These are phyloP conservation scores for Hypoxylon sp. DNA, from an alignment of 2,329 filamentous ascomycete species.

Conservation along the genomic window DNA sequence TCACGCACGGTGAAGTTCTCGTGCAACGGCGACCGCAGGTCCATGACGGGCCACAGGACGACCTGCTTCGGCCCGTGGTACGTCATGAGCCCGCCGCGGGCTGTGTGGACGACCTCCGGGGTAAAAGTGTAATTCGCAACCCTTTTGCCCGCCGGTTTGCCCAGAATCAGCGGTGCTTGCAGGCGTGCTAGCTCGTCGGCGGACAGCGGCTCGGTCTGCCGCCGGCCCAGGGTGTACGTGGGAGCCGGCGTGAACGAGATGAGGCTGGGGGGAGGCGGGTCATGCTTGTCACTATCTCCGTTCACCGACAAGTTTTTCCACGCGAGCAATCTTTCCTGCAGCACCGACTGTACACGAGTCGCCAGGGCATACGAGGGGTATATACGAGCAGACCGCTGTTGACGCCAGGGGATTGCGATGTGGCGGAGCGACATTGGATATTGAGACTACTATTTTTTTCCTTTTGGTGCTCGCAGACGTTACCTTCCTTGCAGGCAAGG, in stretches of 20 bases:
- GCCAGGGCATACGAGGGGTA: slow-evolving; percentile 56
- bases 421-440: slow-evolving; percentile 52
- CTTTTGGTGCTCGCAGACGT: neutral
- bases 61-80: slow-evolving; percentile 96
- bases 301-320: slow-evolving; percentile 60
- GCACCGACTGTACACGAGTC: slow-evolving; percentile 54
- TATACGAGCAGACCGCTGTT: slow-evolving; percentile 37
- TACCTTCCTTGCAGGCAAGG: neutral
- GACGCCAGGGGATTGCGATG: slow-evolving; percentile 53
- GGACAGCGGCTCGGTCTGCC: slow-evolving; percentile 70
- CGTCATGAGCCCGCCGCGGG: slow-evolving; percentile 90
- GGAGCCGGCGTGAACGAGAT: slow-evolving; percentile 86
- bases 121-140: too few species aligned
- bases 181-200: slow-evolving; percentile 60
- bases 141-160: too few species aligned
- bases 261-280: slow-evolving; percentile 68
- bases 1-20: slow-evolving; percentile 74
- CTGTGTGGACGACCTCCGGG: slow-evolving; percentile 76
- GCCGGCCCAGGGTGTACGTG: slow-evolving; percentile 90
- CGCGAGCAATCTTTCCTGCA: slow-evolving; percentile 66
- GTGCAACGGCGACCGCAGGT: slow-evolving; percentile 73
- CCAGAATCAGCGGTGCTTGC: slow-evolving; percentile 57
- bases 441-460: too few species aligned
- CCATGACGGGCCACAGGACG: slow-evolving; percentile 92
- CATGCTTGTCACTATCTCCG: neutral